A percentile compares a stretch with the other conserved stretches of the same genome.
Evolutionary conservation across 148 eudicot genomes (phyloP).

Genomic region (Bassia scoparia): DNA sequence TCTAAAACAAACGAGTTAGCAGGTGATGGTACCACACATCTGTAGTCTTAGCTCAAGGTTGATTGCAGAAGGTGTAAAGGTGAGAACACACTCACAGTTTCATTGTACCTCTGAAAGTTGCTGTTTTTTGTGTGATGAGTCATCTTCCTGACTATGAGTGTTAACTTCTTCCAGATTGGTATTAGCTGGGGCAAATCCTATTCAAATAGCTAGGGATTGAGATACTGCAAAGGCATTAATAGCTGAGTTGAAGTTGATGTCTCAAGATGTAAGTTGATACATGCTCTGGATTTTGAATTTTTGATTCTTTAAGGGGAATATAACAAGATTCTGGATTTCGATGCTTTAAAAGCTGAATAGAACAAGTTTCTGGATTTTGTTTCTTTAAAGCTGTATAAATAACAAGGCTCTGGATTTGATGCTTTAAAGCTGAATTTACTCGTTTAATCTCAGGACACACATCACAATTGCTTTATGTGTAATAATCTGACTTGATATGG

Average conservation of each 20-base stretch:
- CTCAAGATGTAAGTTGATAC: conserved; percentile 48
- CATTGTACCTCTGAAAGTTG: conserved; percentile 1
- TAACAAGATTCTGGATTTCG: not conserved
- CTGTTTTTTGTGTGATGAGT: not conserved
- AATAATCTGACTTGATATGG: not conserved
- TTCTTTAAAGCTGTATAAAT: no score
- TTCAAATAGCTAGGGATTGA: conserved; percentile 79
- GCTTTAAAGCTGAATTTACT: not conserved
- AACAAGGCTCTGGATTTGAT: no score
- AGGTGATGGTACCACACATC: conserved; percentile 58
- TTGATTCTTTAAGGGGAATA: not conserved
- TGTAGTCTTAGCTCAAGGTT: conserved; percentile 56
- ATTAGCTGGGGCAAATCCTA: conserved; percentile 75
- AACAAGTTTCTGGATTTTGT: no score
- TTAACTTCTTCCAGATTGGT: conserved; percentile 52
- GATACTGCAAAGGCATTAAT: conserved; percentile 56
- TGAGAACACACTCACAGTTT: conserved; percentile 10
- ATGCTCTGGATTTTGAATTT: not conserved
- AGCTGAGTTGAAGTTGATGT: conserved; percentile 59
- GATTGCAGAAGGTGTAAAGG: conserved; percentile 79
- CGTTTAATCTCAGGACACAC: no score
- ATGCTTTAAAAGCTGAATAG: not conserved
- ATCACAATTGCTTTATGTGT: no score
- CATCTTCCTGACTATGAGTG: not conserved
- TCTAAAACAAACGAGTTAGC: conserved; percentile 57